Evolutionary conservation across 2,329 filamentous ascomycete genomes (phyloP).

Genomic region (Ambrosiella cleistominuta): DNA sequence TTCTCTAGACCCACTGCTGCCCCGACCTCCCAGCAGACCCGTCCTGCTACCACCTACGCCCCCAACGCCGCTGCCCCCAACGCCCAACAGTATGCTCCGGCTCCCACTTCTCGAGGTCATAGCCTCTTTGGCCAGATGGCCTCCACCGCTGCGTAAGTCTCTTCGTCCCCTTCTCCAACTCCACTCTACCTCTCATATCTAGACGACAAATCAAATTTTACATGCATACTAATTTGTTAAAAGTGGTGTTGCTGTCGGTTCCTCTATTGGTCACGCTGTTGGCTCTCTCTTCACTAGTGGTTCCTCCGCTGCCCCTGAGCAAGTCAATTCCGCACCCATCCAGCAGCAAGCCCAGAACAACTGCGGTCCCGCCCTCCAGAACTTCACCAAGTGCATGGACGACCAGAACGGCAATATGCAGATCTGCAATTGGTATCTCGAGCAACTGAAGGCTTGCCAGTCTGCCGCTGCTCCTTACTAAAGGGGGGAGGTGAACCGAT

Average conservation of each 20-base stretch:
- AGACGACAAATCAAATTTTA: neutral
- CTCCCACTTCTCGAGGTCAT: conserved; percentile 45
- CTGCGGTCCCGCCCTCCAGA: conserved; percentile 63
- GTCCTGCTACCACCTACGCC: conserved; percentile 51
- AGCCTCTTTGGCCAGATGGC: conserved; percentile 96
- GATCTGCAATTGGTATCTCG: conserved; percentile 95
- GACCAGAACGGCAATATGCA: conserved; percentile 85
- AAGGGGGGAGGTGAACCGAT: neutral
- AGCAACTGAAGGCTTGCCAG: conserved; percentile 47
- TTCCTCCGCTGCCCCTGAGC: conserved; percentile 31
- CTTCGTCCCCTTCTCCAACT: neutral
- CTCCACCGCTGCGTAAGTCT: conserved; percentile 82
- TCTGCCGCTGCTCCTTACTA: conserved; percentile 12
- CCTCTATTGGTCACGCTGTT: conserved; percentile 86
- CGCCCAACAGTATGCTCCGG: conserved; percentile 28
- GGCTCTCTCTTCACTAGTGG: conserved; percentile 73
- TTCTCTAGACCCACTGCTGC: conserved; percentile 34
- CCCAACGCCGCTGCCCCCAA: conserved; percentile 29
- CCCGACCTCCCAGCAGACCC: conserved; percentile 42
- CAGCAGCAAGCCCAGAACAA: conserved; percentile 39
- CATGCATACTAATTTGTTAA: conserved; percentile 3
- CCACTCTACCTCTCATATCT: neutral
- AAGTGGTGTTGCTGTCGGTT: conserved; percentile 92
- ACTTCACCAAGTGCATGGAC: conserved; percentile 93
- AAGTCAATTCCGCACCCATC: conserved; percentile 23